Conservation (phyloP, 805 yeast genomes). For the Kuraishia borneana region DNA sequence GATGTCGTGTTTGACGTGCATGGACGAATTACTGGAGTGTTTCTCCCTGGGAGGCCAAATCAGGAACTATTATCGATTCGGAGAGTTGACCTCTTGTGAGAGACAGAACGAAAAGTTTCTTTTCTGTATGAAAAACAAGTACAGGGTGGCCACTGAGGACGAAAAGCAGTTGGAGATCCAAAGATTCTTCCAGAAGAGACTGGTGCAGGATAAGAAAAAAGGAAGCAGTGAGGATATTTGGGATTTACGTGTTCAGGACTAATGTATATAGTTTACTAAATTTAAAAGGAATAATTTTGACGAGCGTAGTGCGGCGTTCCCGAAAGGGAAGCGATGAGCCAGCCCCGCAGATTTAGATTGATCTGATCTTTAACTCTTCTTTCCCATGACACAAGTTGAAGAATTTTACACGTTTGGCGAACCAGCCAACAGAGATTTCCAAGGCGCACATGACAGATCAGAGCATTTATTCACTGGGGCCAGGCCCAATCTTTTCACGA, state of each 20-base stretch:
- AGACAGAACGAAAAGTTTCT: conserved; percentile 63
- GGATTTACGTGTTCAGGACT: conserved; percentile 30
- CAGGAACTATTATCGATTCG: conserved; percentile 74
- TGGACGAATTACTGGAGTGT: conserved; percentile 79
- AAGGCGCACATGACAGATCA: too few species aligned
- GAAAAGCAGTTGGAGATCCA: conserved; percentile 41
- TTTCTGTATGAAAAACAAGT: conserved; percentile 59
- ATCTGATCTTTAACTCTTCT: too few species aligned
- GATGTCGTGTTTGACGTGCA: conserved; percentile 69
- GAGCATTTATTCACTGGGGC: too few species aligned
- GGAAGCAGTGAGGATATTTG: conserved; percentile 86
- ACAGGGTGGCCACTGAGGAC: conserved; percentile 43
- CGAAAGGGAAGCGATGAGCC: too few species aligned
- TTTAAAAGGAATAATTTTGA: too few species aligned
- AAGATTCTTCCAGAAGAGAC: conserved; percentile 54
- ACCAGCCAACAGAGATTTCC: too few species aligned
- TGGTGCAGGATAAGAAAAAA: conserved; percentile 45
- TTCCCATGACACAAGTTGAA: too few species aligned
- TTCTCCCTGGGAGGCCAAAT: conserved; percentile 88
- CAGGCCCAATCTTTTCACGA: background rate
- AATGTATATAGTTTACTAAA: too few species aligned
- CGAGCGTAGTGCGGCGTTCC: too few species aligned
- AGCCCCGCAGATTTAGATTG: too few species aligned
- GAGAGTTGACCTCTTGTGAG: conserved; percentile 63
- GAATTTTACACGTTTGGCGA: too few species aligned